phyloP scores from a whole-genome alignment of 2,329 filamentous ascomycete species.

The Calonectria naviculata region DNA sequence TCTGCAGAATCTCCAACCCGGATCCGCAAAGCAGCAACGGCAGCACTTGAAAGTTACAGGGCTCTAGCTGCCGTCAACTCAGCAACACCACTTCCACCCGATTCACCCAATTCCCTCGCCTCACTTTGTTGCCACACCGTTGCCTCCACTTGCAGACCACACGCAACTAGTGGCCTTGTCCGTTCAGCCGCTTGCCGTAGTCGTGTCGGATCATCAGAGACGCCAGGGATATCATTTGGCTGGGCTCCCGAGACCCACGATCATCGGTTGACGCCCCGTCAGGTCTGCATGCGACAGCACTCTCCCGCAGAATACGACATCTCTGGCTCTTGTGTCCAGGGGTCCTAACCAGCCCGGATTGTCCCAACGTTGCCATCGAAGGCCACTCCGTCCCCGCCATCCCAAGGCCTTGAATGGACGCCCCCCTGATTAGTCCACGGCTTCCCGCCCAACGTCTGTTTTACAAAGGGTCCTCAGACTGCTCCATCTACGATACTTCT shows the following conservation, averaged over 20 bases:
- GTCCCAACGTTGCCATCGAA: slow-evolving; percentile 23
- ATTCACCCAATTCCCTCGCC: slow-evolving; percentile 16
- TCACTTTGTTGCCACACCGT: slow-evolving; percentile 28
- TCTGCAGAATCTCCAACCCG: slow-evolving; percentile 21
- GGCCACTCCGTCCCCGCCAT: slow-evolving; percentile 27
- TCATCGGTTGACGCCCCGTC: slow-evolving; percentile 40
- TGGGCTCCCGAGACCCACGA: slow-evolving; percentile 40
- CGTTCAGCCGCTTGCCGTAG: slow-evolving; percentile 32
- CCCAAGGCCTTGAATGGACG: slow-evolving; percentile 29
- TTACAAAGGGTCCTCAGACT: slow-evolving; percentile 29
- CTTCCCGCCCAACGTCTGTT: slow-evolving; percentile 32
- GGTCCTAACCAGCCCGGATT: slow-evolving; percentile 28
- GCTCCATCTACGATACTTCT: slow-evolving; percentile 37
- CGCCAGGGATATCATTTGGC: slow-evolving; percentile 35
- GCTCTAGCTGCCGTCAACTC: slow-evolving; percentile 16
- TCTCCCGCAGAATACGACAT: slow-evolving; percentile 34
- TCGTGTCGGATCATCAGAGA: slow-evolving; percentile 23
- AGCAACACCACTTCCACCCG: slow-evolving; percentile 16
- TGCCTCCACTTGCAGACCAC: slow-evolving; percentile 32
- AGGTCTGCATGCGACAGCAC: slow-evolving; percentile 37
- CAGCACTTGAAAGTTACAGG: slow-evolving; percentile 18
- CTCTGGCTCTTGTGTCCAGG: slow-evolving; percentile 33
- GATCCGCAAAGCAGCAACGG: slow-evolving; percentile 19
- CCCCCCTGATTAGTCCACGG: slow-evolving; percentile 32
- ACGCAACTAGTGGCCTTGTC: slow-evolving; percentile 35